phyloP scores from a whole-genome alignment of 208 protist genomes.

The Jaenimonas drosophilae region DNA sequence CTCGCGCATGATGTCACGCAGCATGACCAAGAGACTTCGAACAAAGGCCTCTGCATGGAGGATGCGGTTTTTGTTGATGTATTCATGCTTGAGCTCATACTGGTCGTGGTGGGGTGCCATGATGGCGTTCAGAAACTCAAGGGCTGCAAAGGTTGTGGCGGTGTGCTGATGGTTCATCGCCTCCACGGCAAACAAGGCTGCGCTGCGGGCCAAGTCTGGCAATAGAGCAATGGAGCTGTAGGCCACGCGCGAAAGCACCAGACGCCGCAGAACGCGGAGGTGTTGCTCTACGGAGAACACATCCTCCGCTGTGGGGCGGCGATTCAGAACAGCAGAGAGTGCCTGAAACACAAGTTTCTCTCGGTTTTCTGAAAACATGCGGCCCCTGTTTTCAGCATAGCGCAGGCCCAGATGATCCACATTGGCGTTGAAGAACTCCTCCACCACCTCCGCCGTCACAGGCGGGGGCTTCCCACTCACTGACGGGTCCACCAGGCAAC shows the following conservation, averaged over 20 bases:
- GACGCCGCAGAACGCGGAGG: conserved; percentile 74
- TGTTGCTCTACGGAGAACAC: conserved; percentile 35
- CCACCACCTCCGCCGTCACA: conserved; percentile 15
- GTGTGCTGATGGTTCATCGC: conserved; percentile 63
- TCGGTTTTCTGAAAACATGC: conserved; percentile 88
- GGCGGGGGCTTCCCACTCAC: neutral
- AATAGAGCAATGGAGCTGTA: conserved; percentile 81
- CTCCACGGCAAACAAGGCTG: conserved; percentile 33
- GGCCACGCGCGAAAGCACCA: conserved; percentile 77
- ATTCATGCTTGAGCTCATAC: conserved; percentile 85
- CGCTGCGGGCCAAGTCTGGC: conserved; percentile 40
- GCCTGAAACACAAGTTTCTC: conserved; percentile 82
- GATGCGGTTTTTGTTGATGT: conserved; percentile 85
- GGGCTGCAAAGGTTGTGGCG: conserved; percentile 60
- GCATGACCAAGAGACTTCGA: conserved; percentile 43
- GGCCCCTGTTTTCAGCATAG: conserved; percentile 81
- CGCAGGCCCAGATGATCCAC: conserved; percentile 82
- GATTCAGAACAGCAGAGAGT: conserved; percentile 42
- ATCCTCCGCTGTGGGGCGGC: conserved; percentile 24
- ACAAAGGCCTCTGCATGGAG: conserved; percentile 62
- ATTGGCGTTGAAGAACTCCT: conserved; percentile 88
- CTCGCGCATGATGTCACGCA: conserved; percentile 52
- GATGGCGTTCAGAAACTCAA: conserved; percentile 85
- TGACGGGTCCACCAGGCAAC: conserved; percentile 30
- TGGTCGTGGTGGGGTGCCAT: conserved; percentile 92